phyloP scores from a whole-genome alignment of 371 early-diverging fungal species.

The Syncephalastrum contaminatum region DNA sequence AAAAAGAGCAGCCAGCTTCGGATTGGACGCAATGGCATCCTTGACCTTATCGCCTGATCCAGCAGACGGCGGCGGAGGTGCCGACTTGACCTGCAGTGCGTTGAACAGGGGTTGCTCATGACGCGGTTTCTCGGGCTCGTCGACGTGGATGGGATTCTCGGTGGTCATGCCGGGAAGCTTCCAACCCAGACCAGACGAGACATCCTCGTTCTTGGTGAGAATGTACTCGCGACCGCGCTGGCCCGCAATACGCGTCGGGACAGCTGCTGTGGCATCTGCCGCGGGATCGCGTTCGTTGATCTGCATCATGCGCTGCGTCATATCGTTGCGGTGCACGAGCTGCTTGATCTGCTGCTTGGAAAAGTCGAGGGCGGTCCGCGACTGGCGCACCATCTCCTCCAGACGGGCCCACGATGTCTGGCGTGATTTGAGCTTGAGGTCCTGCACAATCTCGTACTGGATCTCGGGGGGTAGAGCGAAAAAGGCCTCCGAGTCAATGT shows the following conservation, averaged over 20 bases:
- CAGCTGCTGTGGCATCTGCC: slow-evolving; percentile 6
- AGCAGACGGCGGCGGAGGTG: background rate
- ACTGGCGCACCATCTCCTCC: slow-evolving; percentile 67
- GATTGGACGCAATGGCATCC: slow-evolving; percentile 32
- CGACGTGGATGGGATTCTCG: background rate
- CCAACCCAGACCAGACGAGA: slow-evolving; percentile 68
- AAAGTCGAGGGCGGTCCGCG: slow-evolving; percentile 81
- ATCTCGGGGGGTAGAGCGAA: slow-evolving; percentile 76
- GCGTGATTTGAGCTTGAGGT: slow-evolving; percentile 80
- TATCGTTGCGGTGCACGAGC: slow-evolving; percentile 79
- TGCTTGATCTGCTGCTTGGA: slow-evolving; percentile 87
- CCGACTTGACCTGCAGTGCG: background rate
- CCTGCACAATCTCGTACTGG: slow-evolving; percentile 89
- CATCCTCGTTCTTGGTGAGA: slow-evolving; percentile 79
- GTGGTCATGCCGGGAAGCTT: slow-evolving; percentile 44
- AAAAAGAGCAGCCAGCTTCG: slow-evolving; percentile 32
- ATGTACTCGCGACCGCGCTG: slow-evolving; percentile 82
- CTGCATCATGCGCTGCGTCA: slow-evolving; percentile 77
- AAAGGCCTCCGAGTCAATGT: slow-evolving; percentile 82
- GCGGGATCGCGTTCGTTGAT: slow-evolving; percentile 42
- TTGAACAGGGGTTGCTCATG: background rate
- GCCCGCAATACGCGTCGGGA: slow-evolving; percentile 70
- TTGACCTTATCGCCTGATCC: slow-evolving; percentile 24
- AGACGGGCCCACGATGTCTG: slow-evolving; percentile 78
- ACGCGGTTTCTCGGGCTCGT: background rate